Evolutionary conservation across 306 rosid genomes (phyloP).

Genomic region (Vachellia collinsii): DNA sequence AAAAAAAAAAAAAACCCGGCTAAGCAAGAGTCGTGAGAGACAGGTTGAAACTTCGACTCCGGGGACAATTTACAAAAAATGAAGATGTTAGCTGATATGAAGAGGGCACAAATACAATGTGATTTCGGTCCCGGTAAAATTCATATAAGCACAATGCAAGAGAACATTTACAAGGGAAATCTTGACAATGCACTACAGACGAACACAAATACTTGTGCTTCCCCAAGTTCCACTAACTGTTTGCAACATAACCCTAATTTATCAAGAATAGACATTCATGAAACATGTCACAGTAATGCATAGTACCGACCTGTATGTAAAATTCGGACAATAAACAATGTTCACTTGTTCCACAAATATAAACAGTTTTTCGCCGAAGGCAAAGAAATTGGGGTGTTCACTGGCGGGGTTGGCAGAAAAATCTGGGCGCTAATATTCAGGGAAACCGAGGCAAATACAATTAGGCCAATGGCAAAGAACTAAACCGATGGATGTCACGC

Average conservation of each 20-base stretch:
- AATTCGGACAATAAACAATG: not conserved
- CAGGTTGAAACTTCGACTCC: no score
- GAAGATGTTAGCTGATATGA: not conserved
- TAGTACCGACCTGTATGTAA: constrained; percentile 9
- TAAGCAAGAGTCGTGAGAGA: not conserved
- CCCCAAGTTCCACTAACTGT: not conserved
- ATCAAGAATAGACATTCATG: not conserved
- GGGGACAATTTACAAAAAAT: not conserved
- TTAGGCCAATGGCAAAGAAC: not conserved
- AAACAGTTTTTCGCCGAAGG: not conserved
- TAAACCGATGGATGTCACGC: no score
- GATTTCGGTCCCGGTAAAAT: not conserved
- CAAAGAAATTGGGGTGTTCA: not conserved
- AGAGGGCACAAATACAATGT: no score
- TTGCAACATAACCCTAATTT: constrained; percentile 34
- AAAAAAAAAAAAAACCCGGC: not conserved
- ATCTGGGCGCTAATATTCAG: not conserved
- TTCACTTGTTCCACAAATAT: not conserved
- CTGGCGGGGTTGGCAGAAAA: not conserved
- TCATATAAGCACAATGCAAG: not conserved
- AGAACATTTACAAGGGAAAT: not conserved
- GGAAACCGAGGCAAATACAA: not conserved
- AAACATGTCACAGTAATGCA: not conserved
- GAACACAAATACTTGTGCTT: not conserved
- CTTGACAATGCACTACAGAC: not conserved